Evolutionary conservation across 306 rosid species (phyloP), one percentile per base, ranked within the genome.

Genomic region (Rosa chinensis): DNA sequence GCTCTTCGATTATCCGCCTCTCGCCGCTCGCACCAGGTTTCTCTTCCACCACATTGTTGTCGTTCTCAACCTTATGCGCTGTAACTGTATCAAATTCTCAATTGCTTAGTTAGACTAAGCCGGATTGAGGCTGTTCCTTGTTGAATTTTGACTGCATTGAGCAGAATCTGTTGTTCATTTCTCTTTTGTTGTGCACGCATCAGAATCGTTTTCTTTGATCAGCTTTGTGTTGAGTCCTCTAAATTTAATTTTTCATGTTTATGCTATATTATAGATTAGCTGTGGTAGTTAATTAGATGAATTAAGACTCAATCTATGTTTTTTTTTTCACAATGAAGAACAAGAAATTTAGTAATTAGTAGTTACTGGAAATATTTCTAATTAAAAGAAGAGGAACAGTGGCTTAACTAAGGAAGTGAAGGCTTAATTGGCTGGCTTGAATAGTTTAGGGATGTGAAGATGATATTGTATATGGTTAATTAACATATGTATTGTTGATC

Each of bases 1-100:
- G 21, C 96, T 95, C 66, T 95, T 95, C 90, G 97, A 95, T 69
- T 95, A 84, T 77, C 99, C 99, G 77, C 98, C 99, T 23, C 80
- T 93, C n/a, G 92, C 98, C 28, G 97, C 98, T 5, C 98, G 98
- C 71, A 88, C 86, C 84, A 89, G 97, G 97, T 89, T n/a, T 14
- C 25, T 35, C 16, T 9, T 21, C 53, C 3, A 2, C 59, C 11
- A 28, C 32, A 5, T 56, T n/a, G 2, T 53, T 35, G 5, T 8
- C 73, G 4, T 6, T 16, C 20, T 50, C 5, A 16, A 14, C 18
- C 56, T 16, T 16, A 50, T 50, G 18, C 20, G 56, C 10, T 50
- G 56, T 50, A 50, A 0, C n/a, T 8, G 13, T 70, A 17, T 12
- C 14, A 1, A 55, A 73, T 53, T 4, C 35, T 39, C 12, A 7